Percentiles rank a stretch among this genome's conserved stretches.
Conservation (phyloP, 371 early-diverging fungal genomes). For the Mortierella sp. region DNA sequence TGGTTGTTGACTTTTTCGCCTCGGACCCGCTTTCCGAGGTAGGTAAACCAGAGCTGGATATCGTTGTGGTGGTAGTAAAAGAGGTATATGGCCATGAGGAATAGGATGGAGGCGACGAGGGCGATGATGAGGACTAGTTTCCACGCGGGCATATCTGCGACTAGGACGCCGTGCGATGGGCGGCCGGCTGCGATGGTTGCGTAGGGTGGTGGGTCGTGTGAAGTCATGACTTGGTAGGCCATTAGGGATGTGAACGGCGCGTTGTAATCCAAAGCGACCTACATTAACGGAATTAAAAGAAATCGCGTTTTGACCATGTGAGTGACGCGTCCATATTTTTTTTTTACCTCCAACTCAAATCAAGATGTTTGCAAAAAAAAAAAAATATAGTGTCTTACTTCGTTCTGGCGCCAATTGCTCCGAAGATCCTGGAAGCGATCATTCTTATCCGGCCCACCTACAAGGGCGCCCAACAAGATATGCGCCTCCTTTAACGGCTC, state of each 20-base stretch:
- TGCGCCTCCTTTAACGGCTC: constrained; percentile 56
- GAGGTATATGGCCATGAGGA: not conserved
- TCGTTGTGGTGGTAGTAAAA: constrained; percentile 6
- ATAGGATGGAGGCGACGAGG: not conserved
- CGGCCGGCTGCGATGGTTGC: constrained; percentile 40
- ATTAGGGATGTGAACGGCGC: constrained; percentile 71
- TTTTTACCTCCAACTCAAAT: not conserved
- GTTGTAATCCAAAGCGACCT: constrained; percentile 74
- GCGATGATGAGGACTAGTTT: constrained; percentile 9
- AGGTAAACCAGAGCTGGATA: constrained; percentile 10
- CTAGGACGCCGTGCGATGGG: not conserved
- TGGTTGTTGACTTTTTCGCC: not conserved
- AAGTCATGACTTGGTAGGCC: constrained; percentile 65
- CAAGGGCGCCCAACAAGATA: constrained; percentile 67
- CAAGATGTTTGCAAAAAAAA: not conserved
- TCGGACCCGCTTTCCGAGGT: not conserved
- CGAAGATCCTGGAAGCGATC: constrained; percentile 68
- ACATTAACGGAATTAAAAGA: not conserved
- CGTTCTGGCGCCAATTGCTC: constrained; percentile 62
- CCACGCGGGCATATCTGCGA: constrained; percentile 17
- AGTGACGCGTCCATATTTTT: not conserved
- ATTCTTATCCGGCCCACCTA: constrained; percentile 68
- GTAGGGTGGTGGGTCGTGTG: constrained; percentile 65
- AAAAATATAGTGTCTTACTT: constrained; percentile 25
- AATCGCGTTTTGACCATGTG: not conserved